These are phyloP conservation scores for Penicillium sp. DNA, from an alignment of 2,329 filamentous ascomycete genomes.

Conservation along the genomic window DNA sequence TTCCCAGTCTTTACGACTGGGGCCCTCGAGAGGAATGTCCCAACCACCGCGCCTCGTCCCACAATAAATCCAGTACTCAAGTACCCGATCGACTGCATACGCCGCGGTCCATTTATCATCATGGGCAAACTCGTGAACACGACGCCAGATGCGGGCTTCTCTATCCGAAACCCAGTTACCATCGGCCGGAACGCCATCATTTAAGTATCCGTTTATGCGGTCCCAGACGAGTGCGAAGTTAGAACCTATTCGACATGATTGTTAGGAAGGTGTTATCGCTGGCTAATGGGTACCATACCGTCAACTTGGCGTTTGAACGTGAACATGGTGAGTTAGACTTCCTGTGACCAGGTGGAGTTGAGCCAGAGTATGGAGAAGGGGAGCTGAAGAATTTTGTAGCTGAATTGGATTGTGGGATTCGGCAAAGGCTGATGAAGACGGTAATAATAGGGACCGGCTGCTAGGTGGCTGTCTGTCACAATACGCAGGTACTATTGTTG, in stretches of 20 bases:
- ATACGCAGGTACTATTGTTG: not conserved
- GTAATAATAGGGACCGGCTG: not conserved
- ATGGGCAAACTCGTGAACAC: not conserved
- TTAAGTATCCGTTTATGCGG: not conserved
- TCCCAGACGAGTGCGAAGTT: not conserved
- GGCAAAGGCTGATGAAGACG: not conserved
- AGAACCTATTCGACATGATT: not conserved
- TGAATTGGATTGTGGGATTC: not conserved
- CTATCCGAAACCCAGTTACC: not conserved
- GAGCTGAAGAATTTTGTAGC: not conserved
- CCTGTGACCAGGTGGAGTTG: not conserved
- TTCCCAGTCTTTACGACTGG: not conserved
- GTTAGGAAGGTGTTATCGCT: not conserved
- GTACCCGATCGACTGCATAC: not conserved
- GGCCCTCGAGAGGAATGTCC: not conserved
- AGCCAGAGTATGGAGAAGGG: not conserved
- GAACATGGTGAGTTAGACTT: not conserved
- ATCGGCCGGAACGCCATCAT: not conserved
- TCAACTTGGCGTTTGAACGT: not conserved
- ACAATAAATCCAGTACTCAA: not conserved
- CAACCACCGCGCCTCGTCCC: not conserved
- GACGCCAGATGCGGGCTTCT: not conserved
- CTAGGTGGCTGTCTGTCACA: not conserved
- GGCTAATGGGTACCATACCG: not conserved
- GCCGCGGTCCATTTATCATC: not conserved